Percentiles rank a stretch among this genome's conserved stretches.
These are phyloP conservation scores for Hypoxylon lenormandii DNA, from an alignment of 495 filamentous ascomycete genomes.

Conservation along the genomic window DNA sequence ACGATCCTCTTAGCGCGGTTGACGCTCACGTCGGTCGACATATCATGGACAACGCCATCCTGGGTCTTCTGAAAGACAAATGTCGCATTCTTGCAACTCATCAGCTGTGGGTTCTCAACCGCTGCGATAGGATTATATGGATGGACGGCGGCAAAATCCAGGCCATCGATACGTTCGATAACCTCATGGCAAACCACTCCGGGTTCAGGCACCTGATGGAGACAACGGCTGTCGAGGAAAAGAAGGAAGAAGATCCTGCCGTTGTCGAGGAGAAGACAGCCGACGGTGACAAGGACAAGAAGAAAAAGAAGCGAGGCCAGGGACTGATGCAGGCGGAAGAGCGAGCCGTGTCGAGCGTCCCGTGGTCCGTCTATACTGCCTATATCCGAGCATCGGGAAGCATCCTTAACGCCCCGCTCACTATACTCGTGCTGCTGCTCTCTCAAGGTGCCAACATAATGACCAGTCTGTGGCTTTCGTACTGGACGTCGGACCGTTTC, in stretches of 20 bases:
- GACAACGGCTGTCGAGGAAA: constrained; percentile 79
- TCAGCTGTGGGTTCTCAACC: constrained; percentile 89
- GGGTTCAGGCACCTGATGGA: constrained; percentile 85
- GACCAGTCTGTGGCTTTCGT: constrained; percentile 91
- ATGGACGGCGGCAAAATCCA: constrained; percentile 86
- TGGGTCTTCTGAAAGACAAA: constrained; percentile 87
- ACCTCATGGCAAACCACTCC: constrained; percentile 79
- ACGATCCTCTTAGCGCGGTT: constrained; percentile 84
- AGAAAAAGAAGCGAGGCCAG: constrained; percentile 70
- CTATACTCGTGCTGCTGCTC: constrained; percentile 73
- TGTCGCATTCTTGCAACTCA: constrained; percentile 93
- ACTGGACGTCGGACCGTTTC: constrained; percentile 84
- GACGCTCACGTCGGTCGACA: constrained; percentile 91
- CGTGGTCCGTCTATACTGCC: constrained; percentile 82
- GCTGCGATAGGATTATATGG: constrained; percentile 90
- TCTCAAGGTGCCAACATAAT: constrained; percentile 85
- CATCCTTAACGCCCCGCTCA: constrained; percentile 73
- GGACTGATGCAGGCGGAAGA: constrained; percentile 94
- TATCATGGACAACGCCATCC: constrained; percentile 95
- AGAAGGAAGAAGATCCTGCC: constrained; percentile 61
- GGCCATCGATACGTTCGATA: constrained; percentile 86
- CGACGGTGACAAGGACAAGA: constrained; percentile 65
- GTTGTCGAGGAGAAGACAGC: constrained; percentile 57
- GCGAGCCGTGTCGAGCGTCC: constrained; percentile 79
- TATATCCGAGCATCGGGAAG: constrained; percentile 85